A percentile compares a stretch with the other conserved stretches of the same genome.
Conservation (phyloP, 441 rosid genomes). For the Geranium incanum region DNA sequence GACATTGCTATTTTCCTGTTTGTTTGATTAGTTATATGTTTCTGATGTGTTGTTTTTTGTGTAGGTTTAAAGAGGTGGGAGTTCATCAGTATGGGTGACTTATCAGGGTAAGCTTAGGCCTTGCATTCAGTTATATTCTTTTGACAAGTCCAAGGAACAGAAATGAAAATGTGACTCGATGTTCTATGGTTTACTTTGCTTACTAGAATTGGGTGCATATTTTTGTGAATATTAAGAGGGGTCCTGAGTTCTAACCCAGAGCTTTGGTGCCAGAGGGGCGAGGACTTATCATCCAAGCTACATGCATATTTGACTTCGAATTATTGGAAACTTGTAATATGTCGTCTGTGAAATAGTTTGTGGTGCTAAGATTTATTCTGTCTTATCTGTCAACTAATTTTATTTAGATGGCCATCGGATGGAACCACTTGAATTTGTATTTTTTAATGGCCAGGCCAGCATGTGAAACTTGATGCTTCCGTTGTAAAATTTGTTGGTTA, state of each 20-base stretch:
- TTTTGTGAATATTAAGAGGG: background rate
- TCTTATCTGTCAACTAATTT: background rate
- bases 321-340: background rate
- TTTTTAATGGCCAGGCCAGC: background rate
- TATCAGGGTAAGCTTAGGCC: conserved; percentile 24
- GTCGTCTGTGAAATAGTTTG: background rate
- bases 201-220: background rate
- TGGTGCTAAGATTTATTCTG: background rate
- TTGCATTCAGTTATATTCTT: background rate
- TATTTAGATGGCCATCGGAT: background rate
- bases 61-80: conserved; percentile 9
- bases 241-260: background rate
- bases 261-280: background rate
- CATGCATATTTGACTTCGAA: background rate
- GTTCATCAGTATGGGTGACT: conserved; percentile 22
- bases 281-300: background rate
- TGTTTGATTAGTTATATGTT: background rate
- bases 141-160: background rate
- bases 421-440: background rate
- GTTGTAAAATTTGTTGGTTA: background rate
- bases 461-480: background rate
- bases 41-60: background rate
- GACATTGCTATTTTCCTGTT: background rate
- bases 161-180: background rate
- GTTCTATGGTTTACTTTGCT: background rate